Conservation (phyloP, 805 yeast species). For the Wickerhamomyces mucosus region DNA sequence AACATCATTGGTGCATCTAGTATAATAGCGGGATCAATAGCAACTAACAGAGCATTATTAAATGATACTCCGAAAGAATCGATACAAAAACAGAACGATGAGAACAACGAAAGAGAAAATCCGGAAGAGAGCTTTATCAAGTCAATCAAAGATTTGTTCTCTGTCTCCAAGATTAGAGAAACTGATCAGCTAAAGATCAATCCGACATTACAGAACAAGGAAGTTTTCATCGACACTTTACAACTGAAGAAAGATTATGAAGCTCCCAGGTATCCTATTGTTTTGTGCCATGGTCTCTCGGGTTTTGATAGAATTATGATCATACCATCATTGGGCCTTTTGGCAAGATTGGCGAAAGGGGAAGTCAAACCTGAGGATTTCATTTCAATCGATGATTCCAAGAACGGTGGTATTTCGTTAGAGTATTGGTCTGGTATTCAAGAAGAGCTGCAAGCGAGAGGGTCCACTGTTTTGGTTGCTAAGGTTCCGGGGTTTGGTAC, state of each 20-base stretch:
- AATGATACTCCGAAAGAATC: too few species aligned
- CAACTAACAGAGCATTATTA: too few species aligned
- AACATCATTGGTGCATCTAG: too few species aligned
- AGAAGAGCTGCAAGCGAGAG: conserved; percentile 46
- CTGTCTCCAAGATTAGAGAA: conserved; percentile 7
- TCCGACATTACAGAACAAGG: conserved; percentile 4
- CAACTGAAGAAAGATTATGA: conserved; percentile 29
- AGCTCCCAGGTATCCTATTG: conserved; percentile 64
- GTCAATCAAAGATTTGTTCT: conserved; percentile 5
- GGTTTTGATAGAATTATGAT: conserved; percentile 60
- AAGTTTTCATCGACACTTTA: conserved; percentile 9
- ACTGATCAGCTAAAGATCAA: conserved; percentile 1
- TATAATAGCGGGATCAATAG: too few species aligned
- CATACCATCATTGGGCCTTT: conserved; percentile 30
- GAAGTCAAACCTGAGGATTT: conserved; percentile 5
- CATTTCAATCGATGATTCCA: conserved; percentile 15
- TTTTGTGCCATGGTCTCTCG: conserved; percentile 78
- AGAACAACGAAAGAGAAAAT: too few species aligned
- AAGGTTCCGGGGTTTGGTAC: conserved; percentile 78
- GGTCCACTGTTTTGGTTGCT: conserved; percentile 62
- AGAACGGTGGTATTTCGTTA: conserved; percentile 30
- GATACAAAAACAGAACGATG: too few species aligned
- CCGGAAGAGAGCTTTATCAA: too few species aligned
- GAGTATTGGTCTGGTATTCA: conserved; percentile 82
- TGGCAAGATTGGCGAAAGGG: conserved; percentile 15